Evolutionary conservation across 192 early-diverging fungal species (phyloP), one percentile per base, ranked within the genome.

Genomic region (Linnemannia schmuckeri): DNA sequence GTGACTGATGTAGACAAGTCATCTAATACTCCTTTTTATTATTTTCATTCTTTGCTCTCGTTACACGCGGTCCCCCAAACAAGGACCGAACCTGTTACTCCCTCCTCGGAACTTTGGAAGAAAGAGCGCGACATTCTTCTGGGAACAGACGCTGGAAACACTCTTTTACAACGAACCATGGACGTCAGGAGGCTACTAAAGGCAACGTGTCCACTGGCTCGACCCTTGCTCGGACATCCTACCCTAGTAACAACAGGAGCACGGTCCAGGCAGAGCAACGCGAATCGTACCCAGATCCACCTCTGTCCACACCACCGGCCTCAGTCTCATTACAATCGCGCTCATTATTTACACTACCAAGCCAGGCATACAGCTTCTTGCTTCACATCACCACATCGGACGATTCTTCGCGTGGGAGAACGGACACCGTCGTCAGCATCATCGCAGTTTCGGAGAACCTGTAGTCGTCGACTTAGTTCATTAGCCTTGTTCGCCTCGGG

Each of bases 131-230:
- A 73, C 38, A 66, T 66, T 33, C n/a, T 66, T 66, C 10, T 33
- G 30, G 61, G 61, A 66, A 33, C 30, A 33, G 27, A 30, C 61
- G 61, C 61, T 13, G 61, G 61, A 66, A 66, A 66, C 30, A 66
- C 61, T 30, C 71, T 41, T 73, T 10, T 10, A 41, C 27, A 18
- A 30, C 44, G 33, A 57, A 75, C 37, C 81, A 84, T 84, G 82
- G 82, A 84, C 57, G 49, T 84, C 73, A 66, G 77, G 73, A 78
- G 63, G 54, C 63, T 84, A 6, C 42, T 84, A 20, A 69, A 38
- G 47, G 57, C 74, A n/a, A 52, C 82, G 12, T 78, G 77, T 52
- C 82, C 82, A n/a, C 70, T 78, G 47, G 74, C 49, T 37, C 73
- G 30, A 17, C 35, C 35, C 74, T 35, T 52, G 22, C 52, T 75